A percentile compares a stretch with the other conserved stretches of the same genome.
Conservation (phyloP, 345 rosid species). For the Hibiscus trionum region DNA sequence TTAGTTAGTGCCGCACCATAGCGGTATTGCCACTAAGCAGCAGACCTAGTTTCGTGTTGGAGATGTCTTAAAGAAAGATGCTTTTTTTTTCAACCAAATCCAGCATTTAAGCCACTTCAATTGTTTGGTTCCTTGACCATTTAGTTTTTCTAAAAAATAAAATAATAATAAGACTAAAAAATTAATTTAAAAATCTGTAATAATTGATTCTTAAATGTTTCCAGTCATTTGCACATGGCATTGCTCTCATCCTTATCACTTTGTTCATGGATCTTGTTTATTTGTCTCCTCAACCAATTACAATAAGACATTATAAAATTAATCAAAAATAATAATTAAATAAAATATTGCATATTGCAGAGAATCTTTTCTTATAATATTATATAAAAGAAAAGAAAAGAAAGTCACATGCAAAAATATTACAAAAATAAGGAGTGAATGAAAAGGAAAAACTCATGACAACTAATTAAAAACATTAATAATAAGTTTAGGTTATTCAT, state of each 20-base stretch:
- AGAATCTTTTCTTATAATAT: slow-evolving; percentile 11
- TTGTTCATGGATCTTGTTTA: slow-evolving; percentile 21
- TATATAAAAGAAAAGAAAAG: not conserved
- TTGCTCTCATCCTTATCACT: slow-evolving; percentile 20
- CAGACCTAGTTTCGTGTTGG: slow-evolving; percentile 1
- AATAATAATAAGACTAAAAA: not conserved
- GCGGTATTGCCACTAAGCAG: too few relatives aligned
- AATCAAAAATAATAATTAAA: not conserved
- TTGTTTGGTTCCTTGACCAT: not conserved
- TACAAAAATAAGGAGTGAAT: not conserved
- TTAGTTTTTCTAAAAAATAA: not conserved
- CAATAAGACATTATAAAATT: not conserved
- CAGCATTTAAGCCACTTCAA: not conserved
- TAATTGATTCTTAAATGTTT: slow-evolving; percentile 7
- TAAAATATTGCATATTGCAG: slow-evolving; percentile 1
- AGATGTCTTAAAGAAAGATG: not conserved
- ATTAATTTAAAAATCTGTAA: not conserved
- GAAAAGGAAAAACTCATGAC: not conserved
- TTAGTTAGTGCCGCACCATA: too few relatives aligned
- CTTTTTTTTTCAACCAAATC: slow-evolving; percentile 1
- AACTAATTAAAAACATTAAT: slow-evolving; percentile 11
- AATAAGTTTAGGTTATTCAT: not conserved
- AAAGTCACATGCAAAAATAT: not conserved
- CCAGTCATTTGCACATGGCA: slow-evolving; percentile 21
- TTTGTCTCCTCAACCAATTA: slow-evolving; percentile 20